phyloP scores from a whole-genome alignment of 805 yeast species.

The Wickerhamiella azymoides region DNA sequence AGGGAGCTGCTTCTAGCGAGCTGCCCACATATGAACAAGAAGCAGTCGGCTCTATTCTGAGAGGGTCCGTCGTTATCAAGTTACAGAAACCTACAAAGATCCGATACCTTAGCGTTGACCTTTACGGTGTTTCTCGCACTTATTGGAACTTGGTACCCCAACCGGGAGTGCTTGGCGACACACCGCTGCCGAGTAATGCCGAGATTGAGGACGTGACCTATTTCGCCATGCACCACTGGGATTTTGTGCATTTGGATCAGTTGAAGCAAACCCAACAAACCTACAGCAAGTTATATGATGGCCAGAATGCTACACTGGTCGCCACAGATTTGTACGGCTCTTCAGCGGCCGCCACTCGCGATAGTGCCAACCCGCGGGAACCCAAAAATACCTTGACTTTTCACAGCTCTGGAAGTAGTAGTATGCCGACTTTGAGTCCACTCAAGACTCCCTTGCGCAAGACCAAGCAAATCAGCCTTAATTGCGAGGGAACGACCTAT shows the following conservation, averaged over 20 bases:
- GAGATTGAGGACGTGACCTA: constrained; percentile 24
- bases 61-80: constrained; percentile 65
- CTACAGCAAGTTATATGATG: constrained; percentile 11
- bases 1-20: background rate
- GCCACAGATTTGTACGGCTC: constrained; percentile 25
- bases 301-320: constrained; percentile 19
- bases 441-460: constrained; percentile 15
- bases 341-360: constrained; percentile 19
- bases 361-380: background rate
- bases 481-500: constrained; percentile 28
- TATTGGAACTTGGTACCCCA: constrained; percentile 72
- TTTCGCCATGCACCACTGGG: constrained; percentile 25
- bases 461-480: constrained; percentile 12
- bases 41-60: constrained; percentile 35
- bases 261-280: constrained; percentile 13
- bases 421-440: constrained; percentile 18
- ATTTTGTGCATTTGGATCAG: constrained; percentile 22
- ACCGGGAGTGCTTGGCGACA: constrained; percentile 19
- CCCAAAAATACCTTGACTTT: constrained; percentile 9
- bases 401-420: background rate
- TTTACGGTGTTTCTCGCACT: constrained; percentile 59
- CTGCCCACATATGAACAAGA: constrained; percentile 9
- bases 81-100: constrained; percentile 59
- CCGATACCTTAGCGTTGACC: constrained; percentile 46
- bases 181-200: constrained; percentile 18